Percentiles rank a stretch among this genome's conserved stretches.
These are phyloP conservation scores for Omphalotus guepiniiformis DNA, from an alignment of 768 basidiomycete species.

Conservation along the genomic window DNA sequence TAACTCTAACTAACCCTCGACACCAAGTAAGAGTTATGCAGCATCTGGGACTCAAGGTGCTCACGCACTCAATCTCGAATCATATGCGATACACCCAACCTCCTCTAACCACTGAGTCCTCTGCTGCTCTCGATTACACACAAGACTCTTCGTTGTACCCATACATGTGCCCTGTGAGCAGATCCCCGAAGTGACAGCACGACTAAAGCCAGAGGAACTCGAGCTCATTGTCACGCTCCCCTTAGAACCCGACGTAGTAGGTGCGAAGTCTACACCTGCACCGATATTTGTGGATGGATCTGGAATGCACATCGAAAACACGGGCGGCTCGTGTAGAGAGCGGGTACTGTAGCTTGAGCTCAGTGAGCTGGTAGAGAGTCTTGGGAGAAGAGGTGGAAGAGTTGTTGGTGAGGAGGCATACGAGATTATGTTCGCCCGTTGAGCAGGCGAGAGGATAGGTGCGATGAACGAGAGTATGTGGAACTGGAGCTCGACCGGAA, in stretches of 20 bases:
- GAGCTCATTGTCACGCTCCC: background rate
- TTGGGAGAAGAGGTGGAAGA: slow-evolving; percentile 32
- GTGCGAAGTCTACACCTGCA: background rate
- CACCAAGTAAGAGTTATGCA: too few species aligned
- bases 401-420: slow-evolving; percentile 47
- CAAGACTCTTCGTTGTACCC: slow-evolving; percentile 31
- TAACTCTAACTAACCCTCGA: too few species aligned
- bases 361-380: slow-evolving; percentile 12
- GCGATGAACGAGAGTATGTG: slow-evolving; percentile 55
- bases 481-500: slow-evolving; percentile 57
- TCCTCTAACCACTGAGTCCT: slow-evolving; percentile 42
- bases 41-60: background rate
- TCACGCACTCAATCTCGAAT: slow-evolving; percentile 17
- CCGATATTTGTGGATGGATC: too few species aligned
- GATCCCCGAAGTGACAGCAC: slow-evolving; percentile 25
- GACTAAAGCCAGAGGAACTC: background rate
- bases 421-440: slow-evolving; percentile 47
- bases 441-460: slow-evolving; percentile 50
- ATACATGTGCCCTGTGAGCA: slow-evolving; percentile 36
- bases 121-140: slow-evolving; percentile 38
- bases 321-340: slow-evolving; percentile 1
- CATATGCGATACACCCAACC: slow-evolving; percentile 44
- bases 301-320: slow-evolving; percentile 5
- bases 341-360: background rate
- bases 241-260: background rate